Conservation (phyloP, 2,329 filamentous ascomycete species). For the Scedosporium dehoogii region DNA sequence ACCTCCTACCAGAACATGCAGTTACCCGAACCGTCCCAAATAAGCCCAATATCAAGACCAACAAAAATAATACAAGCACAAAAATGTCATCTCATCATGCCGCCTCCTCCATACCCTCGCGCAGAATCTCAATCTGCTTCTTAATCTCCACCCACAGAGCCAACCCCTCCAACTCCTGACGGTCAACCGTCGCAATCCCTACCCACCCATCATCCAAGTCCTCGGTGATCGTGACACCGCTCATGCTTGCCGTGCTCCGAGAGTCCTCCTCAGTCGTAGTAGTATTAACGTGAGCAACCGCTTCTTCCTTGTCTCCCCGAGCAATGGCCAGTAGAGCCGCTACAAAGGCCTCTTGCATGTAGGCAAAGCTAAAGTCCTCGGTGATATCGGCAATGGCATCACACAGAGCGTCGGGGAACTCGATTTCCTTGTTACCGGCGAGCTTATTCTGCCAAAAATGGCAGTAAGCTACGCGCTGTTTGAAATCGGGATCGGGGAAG, state of each 20-base stretch:
- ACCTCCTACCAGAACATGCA: not conserved
- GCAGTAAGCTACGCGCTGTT: slow-evolving; percentile 49
- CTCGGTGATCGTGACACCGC: not conserved
- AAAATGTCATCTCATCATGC: not conserved
- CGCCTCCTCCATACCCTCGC: slow-evolving; percentile 44
- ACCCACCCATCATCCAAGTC: slow-evolving; percentile 27
- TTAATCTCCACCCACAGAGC: slow-evolving; percentile 52
- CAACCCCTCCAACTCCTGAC: slow-evolving; percentile 36
- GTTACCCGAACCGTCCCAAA: not conserved
- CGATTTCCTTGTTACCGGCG: slow-evolving; percentile 42
- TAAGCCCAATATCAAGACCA: not conserved
- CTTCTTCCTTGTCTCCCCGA: slow-evolving; percentile 13
- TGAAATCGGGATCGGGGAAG: slow-evolving; percentile 46
- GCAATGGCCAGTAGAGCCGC: slow-evolving; percentile 52
- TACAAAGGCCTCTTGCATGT: slow-evolving; percentile 61
- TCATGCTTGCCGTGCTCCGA: slow-evolving; percentile 4
- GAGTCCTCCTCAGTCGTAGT: slow-evolving; percentile 13
- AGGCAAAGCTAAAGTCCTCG: slow-evolving; percentile 57
- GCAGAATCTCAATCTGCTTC: slow-evolving; percentile 50
- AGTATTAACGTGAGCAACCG: slow-evolving; percentile 10
- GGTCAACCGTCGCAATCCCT: slow-evolving; percentile 19
- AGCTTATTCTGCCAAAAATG: slow-evolving; percentile 53
- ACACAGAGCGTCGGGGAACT: slow-evolving; percentile 51
- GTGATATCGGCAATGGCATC: slow-evolving; percentile 52
- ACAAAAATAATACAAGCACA: not conserved